phyloP scores from a whole-genome alignment of 345 rosid species.

The Limnanthes douglasii region DNA sequence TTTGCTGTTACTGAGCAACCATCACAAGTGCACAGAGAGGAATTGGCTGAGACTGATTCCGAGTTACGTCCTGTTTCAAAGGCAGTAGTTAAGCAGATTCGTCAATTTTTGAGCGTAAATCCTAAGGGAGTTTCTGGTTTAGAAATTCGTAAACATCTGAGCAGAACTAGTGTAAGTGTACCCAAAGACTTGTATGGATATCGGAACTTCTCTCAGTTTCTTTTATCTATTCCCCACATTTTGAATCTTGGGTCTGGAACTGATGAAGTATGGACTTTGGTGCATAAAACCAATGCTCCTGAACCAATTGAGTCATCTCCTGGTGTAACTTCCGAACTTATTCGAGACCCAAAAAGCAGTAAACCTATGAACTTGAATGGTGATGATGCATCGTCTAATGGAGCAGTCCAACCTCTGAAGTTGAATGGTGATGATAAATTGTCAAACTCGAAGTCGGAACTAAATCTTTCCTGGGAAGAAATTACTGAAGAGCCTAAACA shows the following conservation, averaged over 20 bases:
- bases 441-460: no score
- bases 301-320: slow-evolving; percentile 11
- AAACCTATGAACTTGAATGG: slow-evolving; percentile 8
- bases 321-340: slow-evolving; percentile 2
- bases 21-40: slow-evolving; percentile 12
- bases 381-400: slow-evolving; percentile 10
- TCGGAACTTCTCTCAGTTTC: slow-evolving; percentile 40
- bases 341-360: slow-evolving; percentile 1
- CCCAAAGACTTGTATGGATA: slow-evolving; percentile 51
- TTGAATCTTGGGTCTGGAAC: slow-evolving; percentile 21
- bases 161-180: slow-evolving; percentile 15
- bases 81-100: slow-evolving; percentile 32
- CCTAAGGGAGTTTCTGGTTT: slow-evolving; percentile 43
- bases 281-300: no score
- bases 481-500: slow-evolving; percentile 7
- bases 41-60: slow-evolving; percentile 14
- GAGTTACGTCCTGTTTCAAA: slow-evolving; percentile 25
- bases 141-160: slow-evolving; percentile 43
- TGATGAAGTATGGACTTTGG: no score
- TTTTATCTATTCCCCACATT: slow-evolving; percentile 50
- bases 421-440: no score
- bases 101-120: slow-evolving; percentile 21
- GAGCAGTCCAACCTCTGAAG: no score
- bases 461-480: slow-evolving; percentile 7
- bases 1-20: slow-evolving; percentile 18